These are phyloP conservation scores for Candida mattraensis DNA, from an alignment of 805 yeast genomes.

Conservation along the genomic window DNA sequence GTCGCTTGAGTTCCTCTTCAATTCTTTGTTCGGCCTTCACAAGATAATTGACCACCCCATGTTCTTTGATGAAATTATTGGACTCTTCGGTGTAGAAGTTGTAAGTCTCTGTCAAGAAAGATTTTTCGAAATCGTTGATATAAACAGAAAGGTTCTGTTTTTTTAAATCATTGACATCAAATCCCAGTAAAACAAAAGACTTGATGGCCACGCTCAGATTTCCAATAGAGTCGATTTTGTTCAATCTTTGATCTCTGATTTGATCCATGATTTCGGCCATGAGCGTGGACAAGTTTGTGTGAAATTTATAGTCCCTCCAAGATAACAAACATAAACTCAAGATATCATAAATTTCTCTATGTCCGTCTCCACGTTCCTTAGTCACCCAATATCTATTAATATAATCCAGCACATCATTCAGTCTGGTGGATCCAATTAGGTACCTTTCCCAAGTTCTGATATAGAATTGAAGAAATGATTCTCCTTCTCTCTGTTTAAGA, in stretches of 20 bases:
- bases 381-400: constrained; percentile 97
- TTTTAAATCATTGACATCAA: constrained; percentile 86
- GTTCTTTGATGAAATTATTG: constrained; percentile 58
- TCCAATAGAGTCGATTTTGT: constrained; percentile 66
- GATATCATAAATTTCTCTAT: constrained; percentile 86
- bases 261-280: constrained; percentile 72
- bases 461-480: constrained; percentile 76
- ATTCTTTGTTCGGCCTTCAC: constrained; percentile 80
- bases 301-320: constrained; percentile 86
- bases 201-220: constrained; percentile 72
- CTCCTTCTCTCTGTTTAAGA: constrained; percentile 53
- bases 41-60: constrained; percentile 89
- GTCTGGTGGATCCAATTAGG: constrained; percentile 85
- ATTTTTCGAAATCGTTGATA: constrained; percentile 72
- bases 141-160: constrained; percentile 82
- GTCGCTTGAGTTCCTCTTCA: constrained; percentile 77
- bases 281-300: constrained; percentile 56
- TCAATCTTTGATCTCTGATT: constrained; percentile 76
- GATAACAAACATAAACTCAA: constrained; percentile 82
- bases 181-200: constrained; percentile 86
- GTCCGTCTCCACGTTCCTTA: constrained; percentile 92
- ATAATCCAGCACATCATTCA: constrained; percentile 92
- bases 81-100: constrained; percentile 71
- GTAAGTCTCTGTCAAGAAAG: constrained; percentile 69
- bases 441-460: constrained; percentile 87